phyloP scores from a whole-genome alignment of 495 filamentous ascomycete genomes.

The Diplogelasinospora grovesii region DNA sequence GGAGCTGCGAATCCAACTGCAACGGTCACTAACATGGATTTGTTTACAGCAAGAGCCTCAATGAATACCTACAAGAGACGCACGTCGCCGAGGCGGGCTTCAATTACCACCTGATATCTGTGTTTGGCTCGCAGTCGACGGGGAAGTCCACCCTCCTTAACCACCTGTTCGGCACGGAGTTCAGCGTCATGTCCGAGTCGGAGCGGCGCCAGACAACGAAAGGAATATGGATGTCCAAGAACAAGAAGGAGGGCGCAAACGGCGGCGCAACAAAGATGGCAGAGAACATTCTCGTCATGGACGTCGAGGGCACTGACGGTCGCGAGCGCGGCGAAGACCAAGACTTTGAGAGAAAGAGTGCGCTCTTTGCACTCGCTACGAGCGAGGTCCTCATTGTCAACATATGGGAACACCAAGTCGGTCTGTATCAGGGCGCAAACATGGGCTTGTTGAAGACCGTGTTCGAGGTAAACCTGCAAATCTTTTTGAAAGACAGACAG shows the following conservation, averaged over 20 bases:
- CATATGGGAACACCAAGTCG: conserved; percentile 98
- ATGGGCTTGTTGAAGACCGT: conserved; percentile 98
- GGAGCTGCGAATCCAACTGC: conserved; percentile 1
- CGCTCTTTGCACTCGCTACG: conserved; percentile 91
- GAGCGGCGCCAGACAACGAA: conserved; percentile 95
- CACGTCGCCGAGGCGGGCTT: conserved; percentile 81
- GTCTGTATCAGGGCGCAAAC: conserved; percentile 95
- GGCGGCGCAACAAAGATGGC: conserved; percentile 58
- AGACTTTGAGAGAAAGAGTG: conserved; percentile 97
- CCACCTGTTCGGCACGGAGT: conserved; percentile 89
- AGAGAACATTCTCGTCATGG: conserved; percentile 98
- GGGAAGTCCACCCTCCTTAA: conserved; percentile 97
- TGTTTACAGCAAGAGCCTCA: conserved; percentile 60
- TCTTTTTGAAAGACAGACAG: conserved; percentile 92
- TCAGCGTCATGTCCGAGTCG: conserved; percentile 90
- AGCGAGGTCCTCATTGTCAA: conserved; percentile 98
- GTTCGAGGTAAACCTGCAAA: conserved; percentile 94
- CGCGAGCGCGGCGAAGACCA: conserved; percentile 96
- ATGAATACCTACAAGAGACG: conserved; percentile 71
- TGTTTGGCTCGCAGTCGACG: conserved; percentile 97
- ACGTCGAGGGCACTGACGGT: conserved; percentile 96
- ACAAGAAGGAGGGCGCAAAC: conserved; percentile 53
- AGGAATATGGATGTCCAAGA: conserved; percentile 98
- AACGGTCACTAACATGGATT: background rate
- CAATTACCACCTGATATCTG: conserved; percentile 97